A percentile compares a stretch with the other conserved stretches of the same genome.
These are phyloP conservation scores for Halteria grandinella DNA, from an alignment of 73 alveolate species.

Conservation along the genomic window DNA sequence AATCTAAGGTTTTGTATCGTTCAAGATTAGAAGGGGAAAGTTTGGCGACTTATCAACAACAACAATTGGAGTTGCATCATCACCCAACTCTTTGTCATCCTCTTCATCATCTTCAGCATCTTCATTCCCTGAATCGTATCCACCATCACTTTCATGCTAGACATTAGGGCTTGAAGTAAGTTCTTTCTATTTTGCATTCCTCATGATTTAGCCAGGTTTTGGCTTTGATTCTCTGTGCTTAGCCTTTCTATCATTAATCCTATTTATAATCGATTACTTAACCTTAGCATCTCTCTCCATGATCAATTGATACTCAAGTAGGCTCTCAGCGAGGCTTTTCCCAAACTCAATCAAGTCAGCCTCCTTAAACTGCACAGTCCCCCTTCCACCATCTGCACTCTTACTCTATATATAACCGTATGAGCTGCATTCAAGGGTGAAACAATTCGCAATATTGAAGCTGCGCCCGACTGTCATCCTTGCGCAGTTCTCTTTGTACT, in stretches of 20 bases:
- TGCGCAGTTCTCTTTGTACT: slow-evolving; percentile 66
- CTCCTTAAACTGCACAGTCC: slow-evolving; percentile 17
- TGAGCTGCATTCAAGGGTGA: slow-evolving; percentile 68
- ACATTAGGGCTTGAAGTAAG: too few relatives aligned
- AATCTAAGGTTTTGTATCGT: too few relatives aligned
- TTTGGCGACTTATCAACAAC: too few relatives aligned
- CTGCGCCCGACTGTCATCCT: slow-evolving; percentile 64
- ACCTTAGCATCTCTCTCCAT: slow-evolving; percentile 54
- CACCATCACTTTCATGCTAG: too few relatives aligned
- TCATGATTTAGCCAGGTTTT: too few relatives aligned
- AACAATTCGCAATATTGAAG: slow-evolving; percentile 52
- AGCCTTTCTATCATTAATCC: slow-evolving; percentile 36
- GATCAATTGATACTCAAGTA: slow-evolving; percentile 21
- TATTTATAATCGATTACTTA: background rate
- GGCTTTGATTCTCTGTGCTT: slow-evolving; percentile 10
- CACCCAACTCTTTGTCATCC: too few relatives aligned
- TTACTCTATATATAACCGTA: slow-evolving; percentile 54
- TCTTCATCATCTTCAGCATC: too few relatives aligned
- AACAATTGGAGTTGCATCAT: too few relatives aligned
- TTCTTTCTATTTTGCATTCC: too few relatives aligned
- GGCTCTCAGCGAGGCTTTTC: slow-evolving; percentile 57
- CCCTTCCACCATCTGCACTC: background rate
- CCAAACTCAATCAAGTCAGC: slow-evolving; percentile 51
- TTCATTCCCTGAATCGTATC: too few relatives aligned
- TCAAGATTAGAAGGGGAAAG: too few relatives aligned